Conservation (phyloP, 1,284 basidiomycete genomes). For the Anthracocystis walkeri region DNA sequence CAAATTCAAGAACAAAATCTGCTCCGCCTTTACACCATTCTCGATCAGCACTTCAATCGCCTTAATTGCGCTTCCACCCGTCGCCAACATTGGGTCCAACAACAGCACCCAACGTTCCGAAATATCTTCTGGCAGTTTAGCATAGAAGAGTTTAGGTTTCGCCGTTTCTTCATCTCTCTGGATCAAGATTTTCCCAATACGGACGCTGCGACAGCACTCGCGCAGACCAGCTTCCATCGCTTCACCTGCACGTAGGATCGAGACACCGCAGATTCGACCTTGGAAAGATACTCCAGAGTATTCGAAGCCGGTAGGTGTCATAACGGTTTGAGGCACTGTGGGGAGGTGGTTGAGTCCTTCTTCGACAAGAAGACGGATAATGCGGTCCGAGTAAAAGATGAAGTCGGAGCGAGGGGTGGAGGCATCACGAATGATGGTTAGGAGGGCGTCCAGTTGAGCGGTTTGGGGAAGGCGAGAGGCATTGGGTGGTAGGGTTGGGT, state of each 20-base stretch:
- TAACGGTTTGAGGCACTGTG: conserved; percentile 57
- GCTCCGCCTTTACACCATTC: conserved; percentile 80
- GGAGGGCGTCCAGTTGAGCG: conserved; percentile 82
- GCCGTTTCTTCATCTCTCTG: conserved; percentile 67
- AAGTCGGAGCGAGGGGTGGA: conserved; percentile 82
- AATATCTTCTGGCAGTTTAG: conserved; percentile 92
- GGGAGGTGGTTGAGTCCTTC: conserved; percentile 94
- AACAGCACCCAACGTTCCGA: conserved; percentile 89
- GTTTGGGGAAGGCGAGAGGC: conserved; percentile 88
- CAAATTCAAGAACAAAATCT: conserved; percentile 96
- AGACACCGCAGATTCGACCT: conserved; percentile 64
- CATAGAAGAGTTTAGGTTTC: conserved; percentile 71
- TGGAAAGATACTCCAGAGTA: conserved; percentile 71
- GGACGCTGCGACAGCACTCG: conserved; percentile 79
- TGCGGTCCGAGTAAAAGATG: conserved; percentile 87
- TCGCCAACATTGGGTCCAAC: conserved; percentile 96
- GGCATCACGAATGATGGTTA: conserved; percentile 85
- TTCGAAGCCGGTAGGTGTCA: conserved; percentile 75
- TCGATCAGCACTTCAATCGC: conserved; percentile 93
- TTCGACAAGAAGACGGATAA: conserved; percentile 76
- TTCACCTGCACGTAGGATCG: conserved; percentile 71
- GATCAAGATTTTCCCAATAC: conserved; percentile 71
- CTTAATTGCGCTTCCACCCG: conserved; percentile 96
- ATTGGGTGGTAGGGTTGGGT: conserved; percentile 75
- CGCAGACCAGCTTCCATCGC: conserved; percentile 78